Percentiles rank a stretch among this genome's conserved stretches.
Evolutionary conservation across 805 yeast genomes (phyloP).

Genomic region (Wickerhamiella dianesei): DNA sequence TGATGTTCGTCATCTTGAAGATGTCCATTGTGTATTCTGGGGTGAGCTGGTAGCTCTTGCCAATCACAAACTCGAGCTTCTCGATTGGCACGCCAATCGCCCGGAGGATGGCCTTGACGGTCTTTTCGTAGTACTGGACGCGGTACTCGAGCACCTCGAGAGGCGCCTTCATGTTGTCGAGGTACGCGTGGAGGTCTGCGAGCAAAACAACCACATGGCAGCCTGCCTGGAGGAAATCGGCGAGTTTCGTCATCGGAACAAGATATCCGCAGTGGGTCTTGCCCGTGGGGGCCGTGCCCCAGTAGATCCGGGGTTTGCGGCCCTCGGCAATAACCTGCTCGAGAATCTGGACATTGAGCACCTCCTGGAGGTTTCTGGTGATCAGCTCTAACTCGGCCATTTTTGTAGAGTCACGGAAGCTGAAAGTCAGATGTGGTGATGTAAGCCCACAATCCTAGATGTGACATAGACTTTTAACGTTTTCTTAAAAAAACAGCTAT

Average conservation of each 20-base stretch:
- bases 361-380: constrained; percentile 82
- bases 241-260: constrained; percentile 93
- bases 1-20: constrained; percentile 70
- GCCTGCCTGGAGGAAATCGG: constrained; percentile 90
- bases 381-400: constrained; percentile 43
- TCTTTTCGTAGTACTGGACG: constrained; percentile 74
- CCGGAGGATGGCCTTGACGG: constrained; percentile 71
- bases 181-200: constrained; percentile 92
- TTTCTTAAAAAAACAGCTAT: no score
- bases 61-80: constrained; percentile 66
- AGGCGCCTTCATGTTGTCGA: constrained; percentile 98
- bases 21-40: constrained; percentile 77
- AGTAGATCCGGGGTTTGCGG: constrained; percentile 75
- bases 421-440: not conserved
- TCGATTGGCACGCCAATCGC: constrained; percentile 90
- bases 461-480: no score
- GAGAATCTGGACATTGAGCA: constrained; percentile 74
- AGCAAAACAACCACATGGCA: constrained; percentile 82
- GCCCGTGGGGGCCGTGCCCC: constrained; percentile 99
- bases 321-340: constrained; percentile 70
- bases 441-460: no score
- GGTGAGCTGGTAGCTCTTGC: constrained; percentile 76
- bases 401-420: not conserved
- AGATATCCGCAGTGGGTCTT: constrained; percentile 97
- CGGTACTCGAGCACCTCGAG: constrained; percentile 79